Percentiles rank a stretch among this genome's conserved stretches.
Evolutionary conservation across 192 early-diverging fungal species (phyloP).

Genomic region (Geosiphon pyriformis): DNA sequence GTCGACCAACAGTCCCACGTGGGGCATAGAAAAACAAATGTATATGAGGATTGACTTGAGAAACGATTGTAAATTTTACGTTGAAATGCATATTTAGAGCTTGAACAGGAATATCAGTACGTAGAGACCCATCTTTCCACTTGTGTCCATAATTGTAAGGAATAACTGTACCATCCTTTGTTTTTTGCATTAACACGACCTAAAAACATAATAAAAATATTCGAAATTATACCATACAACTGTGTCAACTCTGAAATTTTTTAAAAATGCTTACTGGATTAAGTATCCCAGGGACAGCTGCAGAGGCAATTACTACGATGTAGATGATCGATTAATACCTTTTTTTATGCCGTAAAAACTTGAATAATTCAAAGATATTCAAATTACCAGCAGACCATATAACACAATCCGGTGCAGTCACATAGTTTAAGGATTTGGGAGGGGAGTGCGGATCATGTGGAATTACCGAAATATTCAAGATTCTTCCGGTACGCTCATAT

Average conservation of each 20-base stretch:
- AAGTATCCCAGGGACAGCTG: constrained; percentile 79
- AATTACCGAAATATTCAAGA: constrained; percentile 81
- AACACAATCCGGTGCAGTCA: constrained; percentile 80
- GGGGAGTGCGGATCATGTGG: constrained; percentile 67
- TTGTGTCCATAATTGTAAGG: constrained; percentile 70
- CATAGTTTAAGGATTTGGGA: constrained; percentile 81
- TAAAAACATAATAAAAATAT: background rate
- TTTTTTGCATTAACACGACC: constrained; percentile 75
- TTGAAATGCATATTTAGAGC: constrained; percentile 73
- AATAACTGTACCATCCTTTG: constrained; percentile 51
- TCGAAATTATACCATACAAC: too few relatives aligned
- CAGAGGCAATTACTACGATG: constrained; percentile 65
- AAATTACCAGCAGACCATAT: constrained; percentile 70
- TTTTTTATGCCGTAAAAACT: background rate
- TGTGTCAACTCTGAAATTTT: background rate
- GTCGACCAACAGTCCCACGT: constrained; percentile 69
- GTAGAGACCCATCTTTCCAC: constrained; percentile 87
- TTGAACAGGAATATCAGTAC: constrained; percentile 73
- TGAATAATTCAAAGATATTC: background rate
- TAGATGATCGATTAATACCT: background rate
- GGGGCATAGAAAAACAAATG: constrained; percentile 82
- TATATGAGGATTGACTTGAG: constrained; percentile 87
- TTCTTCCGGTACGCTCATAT: constrained; percentile 77
- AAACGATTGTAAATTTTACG: constrained; percentile 81
- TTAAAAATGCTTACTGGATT: constrained; percentile 45